Evolutionary conservation across 768 basidiomycete species (phyloP), one percentile per base, ranked within the genome.

Genomic region (Leccinellum rugosiceps): DNA sequence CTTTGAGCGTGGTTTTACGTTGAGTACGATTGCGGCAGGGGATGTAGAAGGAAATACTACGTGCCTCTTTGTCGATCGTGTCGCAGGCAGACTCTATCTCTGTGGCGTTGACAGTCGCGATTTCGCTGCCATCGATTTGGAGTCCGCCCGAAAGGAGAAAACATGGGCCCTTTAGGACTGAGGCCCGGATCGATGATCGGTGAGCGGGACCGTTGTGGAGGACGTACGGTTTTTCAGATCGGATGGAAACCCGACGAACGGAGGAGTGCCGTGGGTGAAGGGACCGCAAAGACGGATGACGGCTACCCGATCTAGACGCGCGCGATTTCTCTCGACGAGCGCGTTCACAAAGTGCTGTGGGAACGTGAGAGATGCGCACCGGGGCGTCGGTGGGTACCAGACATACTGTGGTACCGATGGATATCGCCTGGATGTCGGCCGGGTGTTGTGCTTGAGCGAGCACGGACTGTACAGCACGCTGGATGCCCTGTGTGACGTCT

Each of bases 231-330:
- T 9, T 52, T 68, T 66, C 17, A 79, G 55, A 19, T 71, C 72
- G 25, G 50, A 65, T 1, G 77, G 83, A 60, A 82, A 84, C 19
- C 79, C 79, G 15, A 79, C 73, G 58, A 83, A 85, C 0, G 86
- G 80, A 11, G 84, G 86, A 17, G 77, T 77, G 32, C 83, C 81
- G n/a, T 68, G 73, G 3, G 82, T 82, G 67, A 82, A 85, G 0
- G 83, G 82, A 4, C 80, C 82, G 47, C 83, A 84, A 7, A 88
- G 75, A 55, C 86, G 80, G 49, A 88, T 76, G 35, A 87, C 84
- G 0, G 84, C 86, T 0, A 88, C 85, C 47, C 79, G 79, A 46
- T 78, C 76, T 14, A 87, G 70, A n/a, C 80, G 75, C 3, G 76
- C 59, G 6, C 78, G 69, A 65, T 86, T 80, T 25, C 78, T 67